Conservation (phyloP, 169 alveolate genomes). For the Theileria annulata region DNA sequence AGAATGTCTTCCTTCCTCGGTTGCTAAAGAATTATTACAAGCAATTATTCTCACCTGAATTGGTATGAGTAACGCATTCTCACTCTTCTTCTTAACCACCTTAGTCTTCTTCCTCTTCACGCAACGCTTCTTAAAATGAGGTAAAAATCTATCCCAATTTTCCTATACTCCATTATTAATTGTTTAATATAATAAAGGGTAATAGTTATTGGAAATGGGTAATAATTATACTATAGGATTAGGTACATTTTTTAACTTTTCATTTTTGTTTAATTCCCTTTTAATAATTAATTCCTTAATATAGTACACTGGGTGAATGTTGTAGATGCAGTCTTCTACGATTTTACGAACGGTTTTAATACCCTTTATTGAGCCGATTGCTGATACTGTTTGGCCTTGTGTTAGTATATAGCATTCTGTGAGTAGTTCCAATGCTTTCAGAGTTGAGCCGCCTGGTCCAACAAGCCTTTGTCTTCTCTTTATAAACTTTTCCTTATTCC, state of each 20-base stretch:
- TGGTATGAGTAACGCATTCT: constrained; percentile 92
- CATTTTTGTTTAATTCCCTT: constrained; percentile 95
- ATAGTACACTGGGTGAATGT: constrained; percentile 98
- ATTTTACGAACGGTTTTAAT: constrained; percentile 92
- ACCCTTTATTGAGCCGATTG: constrained; percentile 94
- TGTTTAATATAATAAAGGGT: neutral
- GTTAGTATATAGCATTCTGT: constrained; percentile 98
- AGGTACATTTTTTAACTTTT: constrained; percentile 80
- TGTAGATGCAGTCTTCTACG: constrained; percentile 97
- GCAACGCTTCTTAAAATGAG: constrained; percentile 95
- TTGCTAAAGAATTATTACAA: constrained; percentile 50
- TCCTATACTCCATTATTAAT: constrained; percentile 66
- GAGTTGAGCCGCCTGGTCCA: constrained; percentile 99
- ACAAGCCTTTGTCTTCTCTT: constrained; percentile 98
- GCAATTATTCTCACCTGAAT: constrained; percentile 73
- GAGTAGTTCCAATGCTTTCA: constrained; percentile 96
- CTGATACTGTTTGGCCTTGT: constrained; percentile 97
- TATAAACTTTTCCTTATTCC: constrained; percentile 95
- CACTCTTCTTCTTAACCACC: constrained; percentile 83
- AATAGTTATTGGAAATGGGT: neutral
- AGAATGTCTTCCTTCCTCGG: constrained; percentile 97
- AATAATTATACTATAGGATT: neutral
- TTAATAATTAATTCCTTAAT: constrained; percentile 98
- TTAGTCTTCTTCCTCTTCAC: constrained; percentile 84
- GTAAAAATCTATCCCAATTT: constrained; percentile 97